Evolutionary conservation across 139 green algal genomes (phyloP).

Genomic region (Ettlia oleoabundans): DNA sequence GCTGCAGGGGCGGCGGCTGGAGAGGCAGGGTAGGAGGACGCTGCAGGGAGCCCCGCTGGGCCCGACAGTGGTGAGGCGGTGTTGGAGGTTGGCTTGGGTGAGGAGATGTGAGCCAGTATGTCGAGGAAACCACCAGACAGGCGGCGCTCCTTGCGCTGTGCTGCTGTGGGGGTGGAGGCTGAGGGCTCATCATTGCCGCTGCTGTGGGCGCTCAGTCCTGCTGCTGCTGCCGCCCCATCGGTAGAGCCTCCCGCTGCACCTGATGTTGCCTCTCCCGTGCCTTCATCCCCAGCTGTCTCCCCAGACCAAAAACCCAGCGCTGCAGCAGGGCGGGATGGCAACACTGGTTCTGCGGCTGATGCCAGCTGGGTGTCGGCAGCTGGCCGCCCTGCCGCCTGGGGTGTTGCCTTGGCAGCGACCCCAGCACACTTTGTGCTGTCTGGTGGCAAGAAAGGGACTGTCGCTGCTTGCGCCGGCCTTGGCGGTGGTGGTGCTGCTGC

Average conservation of each 20-base stretch:
- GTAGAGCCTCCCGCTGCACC: too few species aligned
- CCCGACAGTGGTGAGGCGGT: neutral
- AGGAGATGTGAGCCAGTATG: neutral
- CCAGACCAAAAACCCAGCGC: too few species aligned
- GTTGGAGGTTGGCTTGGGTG: neutral
- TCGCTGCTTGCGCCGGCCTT: neutral
- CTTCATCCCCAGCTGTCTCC: too few species aligned
- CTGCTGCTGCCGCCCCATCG: neutral
- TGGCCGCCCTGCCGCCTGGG: neutral
- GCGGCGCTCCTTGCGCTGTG: neutral
- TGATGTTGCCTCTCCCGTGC: too few species aligned
- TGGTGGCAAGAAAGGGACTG: too few species aligned
- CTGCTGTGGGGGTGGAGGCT: neutral
- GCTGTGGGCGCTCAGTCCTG: neutral
- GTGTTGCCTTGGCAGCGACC: neutral
- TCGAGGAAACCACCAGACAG: neutral
- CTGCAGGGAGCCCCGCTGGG: neutral
- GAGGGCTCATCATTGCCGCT: too few species aligned
- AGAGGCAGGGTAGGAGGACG: too few species aligned
- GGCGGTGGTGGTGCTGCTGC: neutral
- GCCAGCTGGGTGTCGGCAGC: neutral
- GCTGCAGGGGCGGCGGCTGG: too few species aligned
- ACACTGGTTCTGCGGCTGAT: neutral
- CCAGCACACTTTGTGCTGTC: too few species aligned
- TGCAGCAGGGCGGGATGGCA: too few species aligned